Percentiles rank a stretch among this genome's conserved stretches.
phyloP scores from a whole-genome alignment of 2,329 filamentous ascomycete genomes.

The Colletotrichum eleusines region DNA sequence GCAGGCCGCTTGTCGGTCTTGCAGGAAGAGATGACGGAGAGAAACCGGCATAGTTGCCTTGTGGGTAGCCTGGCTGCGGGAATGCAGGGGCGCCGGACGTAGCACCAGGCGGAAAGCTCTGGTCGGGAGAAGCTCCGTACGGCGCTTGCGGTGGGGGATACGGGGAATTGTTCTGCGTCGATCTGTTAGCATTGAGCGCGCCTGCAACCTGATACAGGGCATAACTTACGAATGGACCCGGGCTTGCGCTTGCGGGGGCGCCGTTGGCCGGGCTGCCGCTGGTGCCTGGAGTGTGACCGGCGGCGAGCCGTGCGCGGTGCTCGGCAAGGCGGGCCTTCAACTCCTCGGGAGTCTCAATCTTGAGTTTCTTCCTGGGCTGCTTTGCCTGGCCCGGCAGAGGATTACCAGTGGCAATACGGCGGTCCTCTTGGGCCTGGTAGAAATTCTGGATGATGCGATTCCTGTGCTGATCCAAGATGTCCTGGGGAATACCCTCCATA shows the following conservation, averaged over 20 bases:
- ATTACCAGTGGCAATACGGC: conserved; percentile 86
- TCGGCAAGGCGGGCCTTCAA: conserved; percentile 84
- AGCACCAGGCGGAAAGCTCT: conserved; percentile 49
- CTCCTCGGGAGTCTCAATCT: conserved; percentile 81
- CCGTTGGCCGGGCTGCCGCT: conserved; percentile 63
- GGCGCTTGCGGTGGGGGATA: conserved; percentile 53
- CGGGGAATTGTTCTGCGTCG: conserved; percentile 52
- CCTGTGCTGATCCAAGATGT: conserved; percentile 84
- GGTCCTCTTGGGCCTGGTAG: conserved; percentile 86
- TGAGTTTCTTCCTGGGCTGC: conserved; percentile 76
- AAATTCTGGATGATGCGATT: conserved; percentile 88
- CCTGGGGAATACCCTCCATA: conserved; percentile 95
- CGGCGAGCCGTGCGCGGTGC: conserved; percentile 76
- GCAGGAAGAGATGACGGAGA: conserved; percentile 59
- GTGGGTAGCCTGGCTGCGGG: conserved; percentile 33
- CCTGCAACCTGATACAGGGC: neutral
- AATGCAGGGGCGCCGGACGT: conserved; percentile 42
- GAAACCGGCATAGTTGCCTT: conserved; percentile 46
- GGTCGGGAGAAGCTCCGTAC: conserved; percentile 50
- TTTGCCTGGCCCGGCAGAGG: conserved; percentile 77
- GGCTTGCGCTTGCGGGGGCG: conserved; percentile 57
- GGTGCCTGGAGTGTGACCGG: conserved; percentile 63
- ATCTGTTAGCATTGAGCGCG: conserved; percentile 43
- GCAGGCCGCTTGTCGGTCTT: conserved; percentile 57
- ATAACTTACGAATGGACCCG: conserved; percentile 69